Evolutionary conservation across 2,329 filamentous ascomycete genomes (phyloP), one percentile per base, ranked within the genome.

Genomic region (Knoxdaviesia proteae): DNA sequence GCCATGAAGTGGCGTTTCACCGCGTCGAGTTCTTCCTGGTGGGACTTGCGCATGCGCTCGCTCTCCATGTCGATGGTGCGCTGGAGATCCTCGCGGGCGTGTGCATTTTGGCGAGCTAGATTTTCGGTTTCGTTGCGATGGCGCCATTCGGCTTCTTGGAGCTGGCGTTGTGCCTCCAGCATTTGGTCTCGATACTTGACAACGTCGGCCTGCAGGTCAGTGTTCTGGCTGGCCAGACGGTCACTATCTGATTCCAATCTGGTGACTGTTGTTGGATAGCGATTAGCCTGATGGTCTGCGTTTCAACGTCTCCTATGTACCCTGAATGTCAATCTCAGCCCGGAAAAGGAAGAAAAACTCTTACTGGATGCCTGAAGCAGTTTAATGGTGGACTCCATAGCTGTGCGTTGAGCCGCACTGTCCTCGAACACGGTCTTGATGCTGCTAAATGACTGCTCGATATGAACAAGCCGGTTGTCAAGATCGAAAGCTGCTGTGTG

Each of bases 351-450:
- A 6, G 2, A 31, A 3, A 39, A 29, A n/a, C 42, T 61, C 73
- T 49, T 65, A 90, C 84, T 74, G 68, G 77, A 73, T 42, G 67
- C 69, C 54, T 88, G 92, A 49, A 82, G 80, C 7, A 82, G 51
- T 10, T 79, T 74, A 39, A 92, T 67, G 0, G 77, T 72, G 47
- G 90, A 80, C 51, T 88, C 84, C 47, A 84, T 65, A 5, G 67
- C 70, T 44, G 71, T 77, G 50, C 74, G 77, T 43, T 84, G 77
- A 36, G 69, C 70, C 7, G 79, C 68, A 29, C 80, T 77, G 33
- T 69, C 69, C 45, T 75, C 74, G 54, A 94, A 74, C 48, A 80
- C 77, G 45, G 78, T 69, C 53, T 80, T 79, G 47, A 96, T 66
- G 46, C 70, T 65, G 40, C 71, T 68, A 54, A 84, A 84, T 52